Conservation (phyloP, 2,329 filamentous ascomycete genomes). For the Penicillium italicum region DNA sequence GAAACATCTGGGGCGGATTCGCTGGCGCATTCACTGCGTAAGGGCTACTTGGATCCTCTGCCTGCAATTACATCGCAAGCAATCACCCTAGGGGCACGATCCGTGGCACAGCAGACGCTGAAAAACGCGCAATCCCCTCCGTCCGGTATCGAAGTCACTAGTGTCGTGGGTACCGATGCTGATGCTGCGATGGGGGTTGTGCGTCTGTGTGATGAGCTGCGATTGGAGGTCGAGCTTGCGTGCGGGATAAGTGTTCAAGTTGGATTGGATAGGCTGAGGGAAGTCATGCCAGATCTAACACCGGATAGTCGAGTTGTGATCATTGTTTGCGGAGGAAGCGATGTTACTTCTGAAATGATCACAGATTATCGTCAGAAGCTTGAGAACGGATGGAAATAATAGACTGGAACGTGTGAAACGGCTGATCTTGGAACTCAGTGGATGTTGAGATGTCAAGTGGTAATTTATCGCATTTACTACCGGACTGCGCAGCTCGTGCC, state of each 20-base stretch:
- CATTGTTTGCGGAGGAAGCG: conserved; percentile 46
- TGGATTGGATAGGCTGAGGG: conserved; percentile 25
- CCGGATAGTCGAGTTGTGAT: conserved; percentile 36
- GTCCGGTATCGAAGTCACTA: conserved; percentile 47
- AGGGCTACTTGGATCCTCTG: conserved; percentile 55
- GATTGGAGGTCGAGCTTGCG: conserved; percentile 72
- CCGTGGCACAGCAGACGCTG: conserved; percentile 62
- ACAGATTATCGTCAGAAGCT: conserved; percentile 48
- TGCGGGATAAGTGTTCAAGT: conserved; percentile 71
- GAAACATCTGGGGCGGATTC: conserved; percentile 72
- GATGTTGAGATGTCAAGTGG: no score
- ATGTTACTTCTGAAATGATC: conserved; percentile 51
- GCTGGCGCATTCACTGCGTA: conserved; percentile 57
- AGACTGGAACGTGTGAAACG: background rate
- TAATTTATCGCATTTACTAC: no score
- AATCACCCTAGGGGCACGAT: conserved; percentile 63
- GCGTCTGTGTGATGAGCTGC: conserved; percentile 72
- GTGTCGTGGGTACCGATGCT: conserved; percentile 63
- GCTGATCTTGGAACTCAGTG: background rate
- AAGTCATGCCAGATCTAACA: conserved; percentile 25
- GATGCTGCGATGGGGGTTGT: conserved; percentile 74
- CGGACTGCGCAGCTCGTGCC: no score
- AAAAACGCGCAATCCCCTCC: conserved; percentile 53
- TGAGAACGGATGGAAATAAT: conserved; percentile 28
- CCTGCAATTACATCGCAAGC: conserved; percentile 69